Percentiles rank a stretch among this genome's conserved stretches.
Evolutionary conservation across 2,329 filamentous ascomycete species (phyloP).

Genomic region (Fusarium avenaceum): DNA sequence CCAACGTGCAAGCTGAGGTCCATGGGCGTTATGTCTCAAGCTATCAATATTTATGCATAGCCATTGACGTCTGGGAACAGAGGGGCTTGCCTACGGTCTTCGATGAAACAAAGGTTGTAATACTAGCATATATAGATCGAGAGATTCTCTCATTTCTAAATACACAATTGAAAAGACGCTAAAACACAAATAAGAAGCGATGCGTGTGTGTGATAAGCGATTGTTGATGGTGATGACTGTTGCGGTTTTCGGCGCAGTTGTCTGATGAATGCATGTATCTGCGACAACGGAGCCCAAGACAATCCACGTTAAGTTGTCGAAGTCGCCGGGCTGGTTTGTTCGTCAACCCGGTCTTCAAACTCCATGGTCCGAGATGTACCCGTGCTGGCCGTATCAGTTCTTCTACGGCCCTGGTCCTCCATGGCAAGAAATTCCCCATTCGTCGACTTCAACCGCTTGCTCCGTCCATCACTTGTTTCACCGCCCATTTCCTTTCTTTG

Average conservation of each 20-base stretch:
- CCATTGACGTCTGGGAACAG: neutral
- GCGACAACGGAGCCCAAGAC: too few relatives aligned
- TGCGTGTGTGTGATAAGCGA: too few relatives aligned
- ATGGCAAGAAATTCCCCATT: neutral
- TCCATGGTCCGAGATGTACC: neutral
- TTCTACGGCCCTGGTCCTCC: neutral
- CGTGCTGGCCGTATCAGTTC: constrained; percentile 7
- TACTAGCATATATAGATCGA: too few relatives aligned
- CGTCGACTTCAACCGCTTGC: neutral
- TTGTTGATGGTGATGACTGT: too few relatives aligned
- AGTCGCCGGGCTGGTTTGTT: neutral
- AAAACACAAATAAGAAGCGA: too few relatives aligned
- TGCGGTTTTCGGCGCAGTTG: too few relatives aligned
- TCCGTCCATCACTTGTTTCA: neutral
- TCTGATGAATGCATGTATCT: too few relatives aligned
- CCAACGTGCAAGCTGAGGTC: constrained; percentile 9
- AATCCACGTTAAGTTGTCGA: neutral
- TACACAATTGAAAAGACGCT: too few relatives aligned
- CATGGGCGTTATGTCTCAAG: constrained; percentile 1
- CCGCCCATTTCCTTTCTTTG: neutral
- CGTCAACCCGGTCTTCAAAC: neutral
- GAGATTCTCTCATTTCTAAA: too few relatives aligned
- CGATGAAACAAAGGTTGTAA: neutral
- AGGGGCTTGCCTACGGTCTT: too few relatives aligned
- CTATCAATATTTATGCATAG: neutral